phyloP scores from a whole-genome alignment of 768 basidiomycete genomes.

The Mycena epipterygia region DNA sequence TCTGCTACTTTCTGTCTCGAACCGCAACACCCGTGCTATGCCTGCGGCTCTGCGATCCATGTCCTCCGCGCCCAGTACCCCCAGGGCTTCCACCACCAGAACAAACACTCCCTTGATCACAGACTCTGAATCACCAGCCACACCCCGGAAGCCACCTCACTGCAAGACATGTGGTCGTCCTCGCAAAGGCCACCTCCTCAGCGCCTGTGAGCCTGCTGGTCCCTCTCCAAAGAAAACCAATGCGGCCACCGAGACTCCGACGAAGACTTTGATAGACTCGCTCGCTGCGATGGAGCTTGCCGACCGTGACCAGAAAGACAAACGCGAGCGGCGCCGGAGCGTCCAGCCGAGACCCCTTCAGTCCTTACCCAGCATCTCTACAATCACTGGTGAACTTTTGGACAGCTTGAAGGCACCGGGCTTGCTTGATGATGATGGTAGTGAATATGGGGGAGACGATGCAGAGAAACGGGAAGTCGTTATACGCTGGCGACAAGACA shows the following conservation, averaged over 20 bases:
- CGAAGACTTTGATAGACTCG: slow-evolving; percentile 2
- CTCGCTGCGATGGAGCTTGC: slow-evolving; percentile 24
- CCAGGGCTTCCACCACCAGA: background rate
- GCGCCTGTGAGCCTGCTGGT: slow-evolving; percentile 20
- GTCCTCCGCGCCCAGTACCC: slow-evolving; percentile 22
- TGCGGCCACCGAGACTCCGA: background rate
- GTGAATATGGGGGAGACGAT: slow-evolving; percentile 2
- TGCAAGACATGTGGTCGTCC: slow-evolving; percentile 38
- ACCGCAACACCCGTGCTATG: no score
- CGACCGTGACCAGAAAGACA: slow-evolving; percentile 30
- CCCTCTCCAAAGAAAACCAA: slow-evolving; percentile 4
- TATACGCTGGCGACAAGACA: slow-evolving; percentile 26
- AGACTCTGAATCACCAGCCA: slow-evolving; percentile 17
- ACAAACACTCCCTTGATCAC: background rate
- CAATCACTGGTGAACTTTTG: slow-evolving; percentile 30
- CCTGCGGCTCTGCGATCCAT: slow-evolving; percentile 11
- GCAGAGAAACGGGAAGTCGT: slow-evolving; percentile 20
- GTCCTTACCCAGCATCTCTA: slow-evolving; percentile 33
- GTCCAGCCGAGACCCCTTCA: slow-evolving; percentile 6
- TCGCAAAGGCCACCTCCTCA: slow-evolving; percentile 35
- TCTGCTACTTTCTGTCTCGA: background rate
- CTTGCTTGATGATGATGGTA: slow-evolving; percentile 7
- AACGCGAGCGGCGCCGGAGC: slow-evolving; percentile 27
- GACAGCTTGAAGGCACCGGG: slow-evolving; percentile 29
- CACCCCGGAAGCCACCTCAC: slow-evolving; percentile 34